phyloP scores from a whole-genome alignment of 148 eudicot species.

The Agrostemma githago region DNA sequence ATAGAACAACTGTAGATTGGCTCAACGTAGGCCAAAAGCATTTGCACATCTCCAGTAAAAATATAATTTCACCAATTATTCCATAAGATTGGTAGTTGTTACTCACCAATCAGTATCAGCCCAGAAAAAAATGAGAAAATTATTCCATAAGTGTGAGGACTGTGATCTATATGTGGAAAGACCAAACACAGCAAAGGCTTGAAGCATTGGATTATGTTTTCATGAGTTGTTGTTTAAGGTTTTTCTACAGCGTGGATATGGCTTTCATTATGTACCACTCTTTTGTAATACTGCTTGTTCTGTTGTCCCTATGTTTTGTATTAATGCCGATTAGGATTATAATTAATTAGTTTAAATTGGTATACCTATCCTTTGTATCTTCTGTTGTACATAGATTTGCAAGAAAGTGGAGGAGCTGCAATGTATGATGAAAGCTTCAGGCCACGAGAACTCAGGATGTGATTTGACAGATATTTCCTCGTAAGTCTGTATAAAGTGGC shows the following conservation, averaged over 20 bases:
- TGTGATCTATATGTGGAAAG: not conserved
- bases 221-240: not conserved
- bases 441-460: slow-evolving; percentile 35
- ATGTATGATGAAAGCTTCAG: slow-evolving; percentile 38
- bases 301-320: not conserved
- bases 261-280: not conserved
- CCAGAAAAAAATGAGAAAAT: not conserved
- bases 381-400: slow-evolving; percentile 41
- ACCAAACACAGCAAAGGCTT: not conserved
- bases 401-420: slow-evolving; percentile 68
- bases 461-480: slow-evolving; percentile 37
- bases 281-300: not conserved
- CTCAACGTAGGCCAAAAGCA: no score
- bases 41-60: not conserved
- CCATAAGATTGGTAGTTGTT: no score
- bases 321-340: not conserved
- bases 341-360: not conserved
- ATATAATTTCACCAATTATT: not conserved
- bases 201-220: not conserved
- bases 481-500: slow-evolving; percentile 27
- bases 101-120: not conserved
- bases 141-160: not conserved
- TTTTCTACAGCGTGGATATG: not conserved
- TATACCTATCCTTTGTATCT: not conserved
- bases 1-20: no score